Conservation (phyloP, 345 rosid species). For the Acer saccharum region DNA sequence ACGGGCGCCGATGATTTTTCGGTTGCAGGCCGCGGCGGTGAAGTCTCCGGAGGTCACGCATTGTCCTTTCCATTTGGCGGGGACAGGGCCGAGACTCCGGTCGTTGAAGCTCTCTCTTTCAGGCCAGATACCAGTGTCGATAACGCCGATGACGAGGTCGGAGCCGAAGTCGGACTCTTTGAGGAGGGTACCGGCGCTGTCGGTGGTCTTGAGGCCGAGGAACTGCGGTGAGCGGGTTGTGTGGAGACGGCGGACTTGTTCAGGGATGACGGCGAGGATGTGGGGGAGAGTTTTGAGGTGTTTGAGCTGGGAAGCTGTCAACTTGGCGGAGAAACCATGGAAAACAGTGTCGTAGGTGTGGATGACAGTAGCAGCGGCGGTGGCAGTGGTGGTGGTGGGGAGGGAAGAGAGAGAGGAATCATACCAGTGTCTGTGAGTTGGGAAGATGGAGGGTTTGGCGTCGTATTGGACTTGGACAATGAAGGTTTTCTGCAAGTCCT, state of each 20-base stretch:
- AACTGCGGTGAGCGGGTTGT: conserved; percentile 96
- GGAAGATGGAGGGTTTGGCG: conserved; percentile 84
- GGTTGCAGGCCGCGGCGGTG: conserved; percentile 53
- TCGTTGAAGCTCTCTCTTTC: conserved; percentile 86
- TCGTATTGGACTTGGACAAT: conserved; percentile 54
- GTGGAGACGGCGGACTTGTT: conserved; percentile 67
- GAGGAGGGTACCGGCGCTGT: conserved; percentile 61
- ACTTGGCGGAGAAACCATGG: conserved; percentile 85
- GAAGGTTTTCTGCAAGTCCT: conserved; percentile 38
- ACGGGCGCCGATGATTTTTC: conserved; percentile 78
- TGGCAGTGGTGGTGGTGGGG: conserved; percentile 26
- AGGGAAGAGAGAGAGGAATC: conserved; percentile 49
- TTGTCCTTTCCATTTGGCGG: conserved; percentile 80
- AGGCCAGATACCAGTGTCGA: conserved; percentile 96
- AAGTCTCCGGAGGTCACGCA: conserved; percentile 53
- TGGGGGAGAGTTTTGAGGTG: conserved; percentile 50
- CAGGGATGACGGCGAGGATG: conserved; percentile 69
- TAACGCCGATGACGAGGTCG: conserved; percentile 85
- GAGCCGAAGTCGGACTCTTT: conserved; percentile 92
- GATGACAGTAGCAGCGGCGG: conserved; percentile 37
- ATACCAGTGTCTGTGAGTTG: conserved; percentile 90
- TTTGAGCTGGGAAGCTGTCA: conserved; percentile 51
- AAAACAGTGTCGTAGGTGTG: conserved; percentile 92
- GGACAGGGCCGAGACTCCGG: conserved; percentile 69
- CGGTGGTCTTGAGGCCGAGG: conserved; percentile 68